These are phyloP conservation scores for Stachybotrys elegans DNA, from an alignment of 2,329 filamentous ascomycete species.

Conservation along the genomic window DNA sequence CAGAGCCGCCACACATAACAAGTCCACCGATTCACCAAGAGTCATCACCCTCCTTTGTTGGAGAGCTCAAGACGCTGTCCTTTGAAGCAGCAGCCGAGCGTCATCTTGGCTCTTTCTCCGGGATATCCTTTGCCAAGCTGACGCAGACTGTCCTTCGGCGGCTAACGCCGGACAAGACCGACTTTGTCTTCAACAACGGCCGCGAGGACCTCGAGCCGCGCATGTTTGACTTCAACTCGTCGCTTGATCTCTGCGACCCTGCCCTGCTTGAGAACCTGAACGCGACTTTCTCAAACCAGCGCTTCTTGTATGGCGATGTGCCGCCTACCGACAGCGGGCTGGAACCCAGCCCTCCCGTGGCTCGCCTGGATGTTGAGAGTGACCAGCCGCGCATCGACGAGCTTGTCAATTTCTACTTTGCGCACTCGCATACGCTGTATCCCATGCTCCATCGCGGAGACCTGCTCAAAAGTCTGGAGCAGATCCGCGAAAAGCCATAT, in stretches of 20 bases:
- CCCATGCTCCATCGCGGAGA: slow-evolving; percentile 33
- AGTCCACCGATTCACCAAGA: too few species aligned
- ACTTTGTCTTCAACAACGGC: slow-evolving; percentile 31
- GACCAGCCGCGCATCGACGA: slow-evolving; percentile 20
- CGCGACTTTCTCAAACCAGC: slow-evolving; percentile 19
- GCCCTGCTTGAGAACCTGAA: slow-evolving; percentile 16
- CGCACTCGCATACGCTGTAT: slow-evolving; percentile 41
- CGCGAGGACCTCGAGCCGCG: slow-evolving; percentile 6
- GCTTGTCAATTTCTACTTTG: slow-evolving; percentile 38
- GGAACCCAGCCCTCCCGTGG: slow-evolving; percentile 14
- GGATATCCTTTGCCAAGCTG: slow-evolving; percentile 37
- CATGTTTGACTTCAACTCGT: slow-evolving; percentile 16
- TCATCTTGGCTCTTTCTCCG: slow-evolving; percentile 37
- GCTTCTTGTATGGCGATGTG: slow-evolving; percentile 23
- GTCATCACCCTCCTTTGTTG: slow-evolving; percentile 17
- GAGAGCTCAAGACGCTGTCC: slow-evolving; percentile 31
- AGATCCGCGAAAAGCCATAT: slow-evolving; percentile 22
- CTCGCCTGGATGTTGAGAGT: slow-evolving; percentile 10
- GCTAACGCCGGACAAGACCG: slow-evolving; percentile 34
- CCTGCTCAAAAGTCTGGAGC: slow-evolving; percentile 25
- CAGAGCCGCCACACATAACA: too few species aligned
- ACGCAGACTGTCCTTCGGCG: slow-evolving; percentile 36
- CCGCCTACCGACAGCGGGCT: slow-evolving; percentile 20
- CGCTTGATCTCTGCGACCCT: slow-evolving; percentile 17
- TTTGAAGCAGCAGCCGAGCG: slow-evolving; percentile 38